phyloP scores from a whole-genome alignment of 2,329 filamentous ascomycete genomes.

The Xylariaceae sp. region DNA sequence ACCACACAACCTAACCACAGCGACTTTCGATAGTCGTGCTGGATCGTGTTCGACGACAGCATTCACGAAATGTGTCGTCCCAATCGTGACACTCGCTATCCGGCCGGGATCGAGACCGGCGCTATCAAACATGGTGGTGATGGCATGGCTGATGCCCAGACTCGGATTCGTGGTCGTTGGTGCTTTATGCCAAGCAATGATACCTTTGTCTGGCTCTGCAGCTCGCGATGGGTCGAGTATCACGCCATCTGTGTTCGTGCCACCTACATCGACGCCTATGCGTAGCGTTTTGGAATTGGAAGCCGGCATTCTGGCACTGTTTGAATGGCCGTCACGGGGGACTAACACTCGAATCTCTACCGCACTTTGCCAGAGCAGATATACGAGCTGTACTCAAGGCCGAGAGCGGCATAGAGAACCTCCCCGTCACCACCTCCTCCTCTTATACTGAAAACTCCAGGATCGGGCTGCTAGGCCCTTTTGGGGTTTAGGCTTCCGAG shows the following conservation, averaged over 20 bases:
- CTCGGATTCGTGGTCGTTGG: conserved; percentile 47
- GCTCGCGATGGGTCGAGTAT: conserved; percentile 41
- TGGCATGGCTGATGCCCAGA: conserved; percentile 42
- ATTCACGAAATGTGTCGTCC: conserved; percentile 57
- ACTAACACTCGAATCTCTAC: not conserved
- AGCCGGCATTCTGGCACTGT: conserved; percentile 14
- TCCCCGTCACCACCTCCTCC: not conserved
- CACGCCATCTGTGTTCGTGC: conserved; percentile 53
- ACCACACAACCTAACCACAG: conserved; percentile 51
- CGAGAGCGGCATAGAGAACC: too few relatives aligned
- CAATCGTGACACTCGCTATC: conserved; percentile 48
- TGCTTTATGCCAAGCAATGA: conserved; percentile 48
- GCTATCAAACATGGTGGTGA: conserved; percentile 39
- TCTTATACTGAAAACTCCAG: not conserved
- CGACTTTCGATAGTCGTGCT: conserved; percentile 45
- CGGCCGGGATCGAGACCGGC: conserved; percentile 27
- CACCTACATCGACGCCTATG: conserved; percentile 33
- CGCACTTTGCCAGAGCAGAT: too few relatives aligned
- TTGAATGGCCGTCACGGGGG: not conserved
- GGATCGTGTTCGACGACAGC: conserved; percentile 53
- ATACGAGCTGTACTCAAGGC: not conserved
- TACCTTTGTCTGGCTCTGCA: conserved; percentile 36
- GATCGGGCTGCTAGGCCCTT: not conserved
- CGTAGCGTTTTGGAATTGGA: conserved; percentile 19
- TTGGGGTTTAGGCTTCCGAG: not conserved